phyloP scores from a whole-genome alignment of 495 filamentous ascomycete genomes.

The Lasiosphaeriaceae sp. region DNA sequence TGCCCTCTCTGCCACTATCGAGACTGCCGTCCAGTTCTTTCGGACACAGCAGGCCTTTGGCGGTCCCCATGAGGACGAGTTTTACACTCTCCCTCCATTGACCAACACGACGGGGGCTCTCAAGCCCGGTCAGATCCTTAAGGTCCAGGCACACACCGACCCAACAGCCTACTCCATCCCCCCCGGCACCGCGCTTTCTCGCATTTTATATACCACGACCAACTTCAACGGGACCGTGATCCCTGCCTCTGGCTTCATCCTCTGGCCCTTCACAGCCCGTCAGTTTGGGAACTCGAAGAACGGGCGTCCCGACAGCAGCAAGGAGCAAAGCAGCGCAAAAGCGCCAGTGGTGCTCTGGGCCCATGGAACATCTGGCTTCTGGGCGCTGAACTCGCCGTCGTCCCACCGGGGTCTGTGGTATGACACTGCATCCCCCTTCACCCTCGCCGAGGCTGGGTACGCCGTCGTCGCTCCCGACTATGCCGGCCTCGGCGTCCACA shows the following conservation, averaged over 20 bases:
- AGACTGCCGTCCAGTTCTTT: constrained; percentile 34
- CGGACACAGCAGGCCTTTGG: constrained; percentile 36
- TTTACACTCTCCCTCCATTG: constrained; percentile 23
- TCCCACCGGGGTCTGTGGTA: constrained; percentile 42
- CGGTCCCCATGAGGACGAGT: constrained; percentile 19
- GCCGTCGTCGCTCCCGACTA: constrained; percentile 52
- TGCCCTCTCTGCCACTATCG: constrained; percentile 15
- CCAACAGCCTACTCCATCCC: constrained; percentile 33
- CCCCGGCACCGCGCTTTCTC: constrained; percentile 38
- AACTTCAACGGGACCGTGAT: constrained; percentile 43
- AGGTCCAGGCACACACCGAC: constrained; percentile 34
- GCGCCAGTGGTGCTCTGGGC: constrained; percentile 48
- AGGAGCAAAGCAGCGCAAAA: not conserved
- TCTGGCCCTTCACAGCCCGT: constrained; percentile 45
- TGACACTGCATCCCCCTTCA: constrained; percentile 36
- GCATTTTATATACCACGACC: constrained; percentile 46
- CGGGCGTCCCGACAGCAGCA: not conserved
- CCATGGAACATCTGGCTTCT: constrained; percentile 48
- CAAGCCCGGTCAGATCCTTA: constrained; percentile 31
- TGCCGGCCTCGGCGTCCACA: constrained; percentile 44
- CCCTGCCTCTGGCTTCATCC: constrained; percentile 49
- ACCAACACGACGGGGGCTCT: not conserved
- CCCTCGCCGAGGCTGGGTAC: constrained; percentile 43
- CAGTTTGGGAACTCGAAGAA: not conserved
- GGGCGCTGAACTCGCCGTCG: constrained; percentile 41